A percentile compares a stretch with the other conserved stretches of the same genome.
phyloP scores from a whole-genome alignment of 2,329 filamentous ascomycete genomes.

The Ceratocystis albifundus region DNA sequence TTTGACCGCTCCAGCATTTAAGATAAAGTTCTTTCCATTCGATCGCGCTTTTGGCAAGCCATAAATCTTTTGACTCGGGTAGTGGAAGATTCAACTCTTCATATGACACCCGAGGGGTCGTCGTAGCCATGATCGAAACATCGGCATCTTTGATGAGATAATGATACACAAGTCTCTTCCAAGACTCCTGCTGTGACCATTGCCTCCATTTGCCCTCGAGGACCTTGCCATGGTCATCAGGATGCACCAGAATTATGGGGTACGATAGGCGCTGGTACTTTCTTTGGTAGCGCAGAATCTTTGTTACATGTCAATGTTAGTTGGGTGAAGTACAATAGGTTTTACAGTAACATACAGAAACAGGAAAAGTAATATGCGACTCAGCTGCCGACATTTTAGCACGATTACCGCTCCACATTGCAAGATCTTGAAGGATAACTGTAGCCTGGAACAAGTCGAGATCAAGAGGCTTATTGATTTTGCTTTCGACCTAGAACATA shows the following conservation, averaged over 20 bases:
- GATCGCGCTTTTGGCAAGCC: constrained; percentile 51
- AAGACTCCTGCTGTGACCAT: constrained; percentile 55
- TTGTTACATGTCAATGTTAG: constrained; percentile 24
- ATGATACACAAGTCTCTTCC: constrained; percentile 55
- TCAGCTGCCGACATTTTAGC: constrained; percentile 48
- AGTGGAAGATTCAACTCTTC: constrained; percentile 56
- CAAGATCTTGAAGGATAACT: constrained; percentile 39
- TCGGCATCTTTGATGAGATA: constrained; percentile 55
- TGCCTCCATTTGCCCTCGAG: constrained; percentile 53
- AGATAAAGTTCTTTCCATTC: constrained; percentile 55
- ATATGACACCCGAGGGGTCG: constrained; percentile 55
- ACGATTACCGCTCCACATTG: constrained; percentile 44
- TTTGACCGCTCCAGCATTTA: constrained; percentile 31
- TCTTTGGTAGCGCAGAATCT: constrained; percentile 46
- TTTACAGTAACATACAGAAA: constrained; percentile 32
- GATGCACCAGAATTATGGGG: constrained; percentile 38
- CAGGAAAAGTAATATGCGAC: constrained; percentile 37
- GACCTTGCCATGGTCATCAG: constrained; percentile 43
- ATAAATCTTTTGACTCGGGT: constrained; percentile 50
- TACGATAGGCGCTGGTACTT: constrained; percentile 48
- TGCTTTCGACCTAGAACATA: constrained; percentile 37
- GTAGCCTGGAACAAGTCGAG: constrained; percentile 40
- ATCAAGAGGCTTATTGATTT: constrained; percentile 38
- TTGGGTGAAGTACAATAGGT: background rate
- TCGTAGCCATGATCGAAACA: constrained; percentile 54